Evolutionary conservation across 345 rosid species (phyloP), one percentile per base, ranked within the genome.

Genomic region (Gossypium ekmanianum): DNA sequence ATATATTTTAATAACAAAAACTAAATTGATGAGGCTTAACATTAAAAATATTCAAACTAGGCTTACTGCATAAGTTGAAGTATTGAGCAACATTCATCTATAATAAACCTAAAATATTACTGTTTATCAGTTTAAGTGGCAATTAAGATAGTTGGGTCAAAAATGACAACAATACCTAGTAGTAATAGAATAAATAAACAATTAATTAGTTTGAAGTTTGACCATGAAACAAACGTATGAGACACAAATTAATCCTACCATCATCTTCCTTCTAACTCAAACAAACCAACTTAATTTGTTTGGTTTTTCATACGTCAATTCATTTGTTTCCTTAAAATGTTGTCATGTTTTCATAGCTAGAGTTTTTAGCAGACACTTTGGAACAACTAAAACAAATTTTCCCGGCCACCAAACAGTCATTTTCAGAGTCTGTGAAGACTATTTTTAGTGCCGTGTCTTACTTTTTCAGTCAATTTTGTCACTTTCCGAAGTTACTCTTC

Each of bases 331-430:
- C 9, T 39, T n/a, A 9, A 45, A 20, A 2, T 45, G 5, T 17
- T 11, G 71, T 29, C 0, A 29, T 29, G 34, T 34, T 34, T 34
- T 34, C 39, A 34, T 34, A 4, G 39, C 39, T 5, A 5, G 41
- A 34, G 41, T 34, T 39, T 39, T 48, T 39, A 68, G 72, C 43
- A 47, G 72, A 68, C 72, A 68, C 24, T 7, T 68, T 24, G 57
- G 72, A 43, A 24, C 47, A 6, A 48, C 6, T 0, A 24, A 7
- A 10, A 39, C 7, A 26, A 24, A 45, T 67, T 47, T 47, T 24
- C 56, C 43, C 0, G 3, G 13, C 14, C 16, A 26, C 57, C 72
- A 68, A 47, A 5, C 72, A 48, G 41, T 24, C 56, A 2, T 50
- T 50, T 68, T 26, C 43, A 2, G 0, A 48, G 73, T 26, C 44